Conservation (phyloP, 2,329 filamentous ascomycete genomes). For the Talaromyces albobiverticillius region DNA sequence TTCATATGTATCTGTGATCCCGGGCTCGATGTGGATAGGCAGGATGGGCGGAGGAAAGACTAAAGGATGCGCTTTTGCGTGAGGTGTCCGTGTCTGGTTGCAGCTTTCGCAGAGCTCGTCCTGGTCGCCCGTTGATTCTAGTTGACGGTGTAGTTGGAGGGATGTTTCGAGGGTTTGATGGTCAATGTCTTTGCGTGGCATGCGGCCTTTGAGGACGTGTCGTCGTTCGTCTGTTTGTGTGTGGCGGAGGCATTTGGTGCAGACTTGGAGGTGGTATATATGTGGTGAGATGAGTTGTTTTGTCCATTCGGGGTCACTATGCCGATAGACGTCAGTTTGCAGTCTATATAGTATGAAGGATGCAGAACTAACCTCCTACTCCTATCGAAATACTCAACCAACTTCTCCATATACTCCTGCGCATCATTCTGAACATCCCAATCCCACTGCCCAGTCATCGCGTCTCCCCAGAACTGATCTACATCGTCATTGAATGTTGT, state of each 20-base stretch:
- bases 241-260: neutral
- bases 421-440: slow-evolving; percentile 18
- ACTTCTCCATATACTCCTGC: slow-evolving; percentile 17
- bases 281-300: neutral
- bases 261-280: neutral
- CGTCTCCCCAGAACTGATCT: neutral
- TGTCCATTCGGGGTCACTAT: too few species aligned
- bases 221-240: too few species aligned
- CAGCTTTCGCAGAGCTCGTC: neutral
- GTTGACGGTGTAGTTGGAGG: neutral
- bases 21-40: neutral
- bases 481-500: neutral
- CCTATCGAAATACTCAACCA: slow-evolving; percentile 7
- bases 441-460: neutral
- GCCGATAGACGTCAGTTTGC: too few species aligned
- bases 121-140: neutral
- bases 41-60: neutral
- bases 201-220: neutral
- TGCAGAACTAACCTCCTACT: neutral
- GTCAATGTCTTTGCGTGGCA: neutral
- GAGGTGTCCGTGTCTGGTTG: neutral
- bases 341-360: too few species aligned
- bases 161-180: neutral
- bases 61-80: neutral
- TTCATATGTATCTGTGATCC: neutral